phyloP scores from a whole-genome alignment of 441 rosid species.

The Corymbia citriodora region DNA sequence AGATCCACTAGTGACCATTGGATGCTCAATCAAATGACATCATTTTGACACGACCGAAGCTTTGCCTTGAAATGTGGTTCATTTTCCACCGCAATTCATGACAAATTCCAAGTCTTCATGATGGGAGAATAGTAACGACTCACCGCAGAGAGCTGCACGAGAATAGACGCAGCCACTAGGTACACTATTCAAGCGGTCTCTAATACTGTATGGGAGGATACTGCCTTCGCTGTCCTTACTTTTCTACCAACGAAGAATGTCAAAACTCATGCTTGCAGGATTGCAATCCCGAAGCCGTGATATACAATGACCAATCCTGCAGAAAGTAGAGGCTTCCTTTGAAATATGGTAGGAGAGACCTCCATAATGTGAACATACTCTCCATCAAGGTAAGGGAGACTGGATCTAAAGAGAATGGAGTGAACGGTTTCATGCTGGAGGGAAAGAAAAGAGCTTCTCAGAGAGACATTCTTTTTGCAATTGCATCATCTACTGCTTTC shows the following conservation, averaged over 20 bases:
- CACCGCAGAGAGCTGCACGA: no score
- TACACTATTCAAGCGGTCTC: background rate
- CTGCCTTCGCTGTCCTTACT: slow-evolving; percentile 5
- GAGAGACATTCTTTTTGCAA: no score
- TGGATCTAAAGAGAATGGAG: no score
- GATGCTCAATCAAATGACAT: background rate
- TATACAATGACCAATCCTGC: slow-evolving; percentile 1
- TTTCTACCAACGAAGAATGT: slow-evolving; percentile 9
- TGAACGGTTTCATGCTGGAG: no score
- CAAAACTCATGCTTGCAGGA: slow-evolving; percentile 14
- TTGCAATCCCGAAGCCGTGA: slow-evolving; percentile 22
- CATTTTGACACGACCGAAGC: background rate
- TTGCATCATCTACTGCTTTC: no score
- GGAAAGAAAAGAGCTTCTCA: no score
- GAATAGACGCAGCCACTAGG: no score
- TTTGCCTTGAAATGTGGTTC: background rate
- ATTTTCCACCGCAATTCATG: background rate
- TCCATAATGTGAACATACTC: background rate
- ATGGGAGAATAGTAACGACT: no score
- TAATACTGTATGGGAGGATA: background rate
- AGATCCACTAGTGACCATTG: background rate
- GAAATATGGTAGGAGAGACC: slow-evolving; percentile 13
- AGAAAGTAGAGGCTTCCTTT: slow-evolving; percentile 24
- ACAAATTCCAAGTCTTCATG: no score
- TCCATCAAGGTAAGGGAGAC: slow-evolving; percentile 20